These are phyloP conservation scores for Flaveria floridana DNA, from an alignment of 140 eudicot genomes.

Conservation along the genomic window DNA sequence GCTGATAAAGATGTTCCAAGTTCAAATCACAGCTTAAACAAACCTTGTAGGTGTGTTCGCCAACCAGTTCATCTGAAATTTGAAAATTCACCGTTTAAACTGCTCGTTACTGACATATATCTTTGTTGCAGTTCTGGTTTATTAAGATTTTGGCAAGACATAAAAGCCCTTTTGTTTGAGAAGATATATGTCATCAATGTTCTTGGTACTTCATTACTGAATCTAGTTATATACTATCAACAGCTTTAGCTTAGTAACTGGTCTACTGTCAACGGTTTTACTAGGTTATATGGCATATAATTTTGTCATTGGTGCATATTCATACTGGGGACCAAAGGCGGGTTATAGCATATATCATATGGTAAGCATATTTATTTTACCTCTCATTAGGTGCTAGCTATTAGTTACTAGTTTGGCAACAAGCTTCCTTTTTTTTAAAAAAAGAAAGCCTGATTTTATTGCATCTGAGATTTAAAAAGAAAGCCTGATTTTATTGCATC, in stretches of 20 bases:
- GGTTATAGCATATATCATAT: slow-evolving; percentile 82
- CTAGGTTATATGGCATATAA: slow-evolving; percentile 90
- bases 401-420: neutral
- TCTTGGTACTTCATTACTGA: slow-evolving; percentile 48
- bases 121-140: slow-evolving; percentile 31
- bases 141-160: slow-evolving; percentile 50
- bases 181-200: slow-evolving; percentile 70
- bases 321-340: slow-evolving; percentile 98
- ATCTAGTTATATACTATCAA: neutral
- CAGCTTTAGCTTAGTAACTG: neutral
- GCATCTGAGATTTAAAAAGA: slow-evolving; percentile 1
- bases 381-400: neutral
- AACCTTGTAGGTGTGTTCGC: slow-evolving; percentile 45
- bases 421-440: neutral
- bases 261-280: slow-evolving; percentile 10
- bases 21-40: slow-evolving; percentile 33
- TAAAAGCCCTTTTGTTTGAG: slow-evolving; percentile 63
- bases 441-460: neutral
- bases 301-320: slow-evolving; percentile 89
- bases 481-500: neutral
- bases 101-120: slow-evolving; percentile 14
- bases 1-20: slow-evolving; percentile 38
- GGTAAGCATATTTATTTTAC: slow-evolving; percentile 42
- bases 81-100: neutral
- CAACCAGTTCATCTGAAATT: neutral